Evolutionary conservation across 2,329 filamentous ascomycete species (phyloP).

Genomic region (Pseudogymnoascus sp.): DNA sequence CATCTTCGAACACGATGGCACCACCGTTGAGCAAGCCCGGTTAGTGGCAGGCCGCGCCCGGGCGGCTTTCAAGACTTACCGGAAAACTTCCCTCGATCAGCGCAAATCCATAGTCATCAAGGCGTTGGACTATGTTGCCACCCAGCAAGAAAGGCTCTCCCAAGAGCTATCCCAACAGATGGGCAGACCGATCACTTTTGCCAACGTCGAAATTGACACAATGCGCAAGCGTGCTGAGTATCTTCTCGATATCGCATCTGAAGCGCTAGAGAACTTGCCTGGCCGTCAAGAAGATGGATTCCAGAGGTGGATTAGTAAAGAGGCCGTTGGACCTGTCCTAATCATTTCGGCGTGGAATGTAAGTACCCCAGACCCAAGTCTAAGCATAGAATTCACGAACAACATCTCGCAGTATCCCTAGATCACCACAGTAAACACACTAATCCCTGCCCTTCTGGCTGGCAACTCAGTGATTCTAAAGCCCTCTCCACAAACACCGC

Average conservation of each 20-base stretch:
- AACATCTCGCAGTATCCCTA: slow-evolving; percentile 63
- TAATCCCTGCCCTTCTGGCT: slow-evolving; percentile 48
- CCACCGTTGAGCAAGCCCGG: slow-evolving; percentile 61
- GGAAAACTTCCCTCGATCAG: slow-evolving; percentile 35
- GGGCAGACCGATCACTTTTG: slow-evolving; percentile 39
- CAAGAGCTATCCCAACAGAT: slow-evolving; percentile 41
- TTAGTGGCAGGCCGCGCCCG: slow-evolving; percentile 56
- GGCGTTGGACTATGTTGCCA: slow-evolving; percentile 13
- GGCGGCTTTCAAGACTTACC: slow-evolving; percentile 40
- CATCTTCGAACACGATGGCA: slow-evolving; percentile 70
- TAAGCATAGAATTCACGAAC: background rate
- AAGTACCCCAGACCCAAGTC: slow-evolving; percentile 33
- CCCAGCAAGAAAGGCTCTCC: slow-evolving; percentile 35
- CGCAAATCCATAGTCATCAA: slow-evolving; percentile 35
- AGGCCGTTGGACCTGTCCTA: slow-evolving; percentile 46
- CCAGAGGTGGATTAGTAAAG: background rate
- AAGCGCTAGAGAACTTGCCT: slow-evolving; percentile 69
- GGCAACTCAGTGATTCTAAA: slow-evolving; percentile 50
- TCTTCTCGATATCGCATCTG: slow-evolving; percentile 67
- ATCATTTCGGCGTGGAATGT: slow-evolving; percentile 50
- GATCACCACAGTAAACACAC: slow-evolving; percentile 79
- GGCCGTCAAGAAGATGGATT: slow-evolving; percentile 28
- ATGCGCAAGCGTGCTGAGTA: slow-evolving; percentile 28
- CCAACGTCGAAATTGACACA: slow-evolving; percentile 39
- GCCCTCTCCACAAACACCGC: slow-evolving; percentile 43